Evolutionary conservation across 371 early-diverging fungal species (phyloP).

Genomic region (Rhizopus microsporus): DNA sequence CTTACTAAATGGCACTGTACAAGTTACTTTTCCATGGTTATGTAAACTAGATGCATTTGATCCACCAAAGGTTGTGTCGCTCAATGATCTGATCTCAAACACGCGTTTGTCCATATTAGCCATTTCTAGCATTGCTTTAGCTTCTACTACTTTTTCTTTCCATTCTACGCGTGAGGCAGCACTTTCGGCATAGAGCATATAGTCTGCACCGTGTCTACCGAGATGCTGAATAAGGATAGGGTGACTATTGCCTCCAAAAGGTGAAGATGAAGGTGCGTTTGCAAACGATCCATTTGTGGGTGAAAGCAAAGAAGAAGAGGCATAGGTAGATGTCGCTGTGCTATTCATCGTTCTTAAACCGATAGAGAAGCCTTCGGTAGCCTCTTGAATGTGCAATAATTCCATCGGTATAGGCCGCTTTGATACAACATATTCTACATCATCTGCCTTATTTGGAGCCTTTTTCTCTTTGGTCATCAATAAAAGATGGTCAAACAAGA

Average conservation of each 20-base stretch:
- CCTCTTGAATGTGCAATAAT: slow-evolving; percentile 54
- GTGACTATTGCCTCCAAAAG: slow-evolving; percentile 9
- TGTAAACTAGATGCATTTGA: slow-evolving; percentile 27
- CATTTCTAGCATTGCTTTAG: slow-evolving; percentile 40
- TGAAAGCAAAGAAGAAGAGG: slow-evolving; percentile 17
- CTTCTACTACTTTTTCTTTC: slow-evolving; percentile 77
- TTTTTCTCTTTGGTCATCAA: slow-evolving; percentile 72
- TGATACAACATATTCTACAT: slow-evolving; percentile 60
- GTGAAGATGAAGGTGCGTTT: slow-evolving; percentile 17
- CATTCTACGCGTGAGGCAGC: slow-evolving; percentile 51
- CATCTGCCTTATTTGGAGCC: slow-evolving; percentile 38
- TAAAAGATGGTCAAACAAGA: slow-evolving; percentile 87
- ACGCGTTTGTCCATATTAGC: slow-evolving; percentile 45
- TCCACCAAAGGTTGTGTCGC: slow-evolving; percentile 12
- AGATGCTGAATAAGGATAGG: slow-evolving; percentile 23
- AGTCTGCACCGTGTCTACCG: slow-evolving; percentile 23
- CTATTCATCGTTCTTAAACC: slow-evolving; percentile 24
- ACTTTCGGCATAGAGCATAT: slow-evolving; percentile 13
- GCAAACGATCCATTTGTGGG: slow-evolving; percentile 4
- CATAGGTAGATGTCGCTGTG: background rate
- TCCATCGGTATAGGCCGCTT: slow-evolving; percentile 66
- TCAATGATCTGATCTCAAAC: slow-evolving; percentile 17
- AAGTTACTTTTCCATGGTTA: slow-evolving; percentile 48
- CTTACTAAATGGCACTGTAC: slow-evolving; percentile 55
- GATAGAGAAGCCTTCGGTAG: slow-evolving; percentile 49